These are phyloP conservation scores for Euclidium syriacum DNA, from an alignment of 345 rosid genomes.

Conservation along the genomic window DNA sequence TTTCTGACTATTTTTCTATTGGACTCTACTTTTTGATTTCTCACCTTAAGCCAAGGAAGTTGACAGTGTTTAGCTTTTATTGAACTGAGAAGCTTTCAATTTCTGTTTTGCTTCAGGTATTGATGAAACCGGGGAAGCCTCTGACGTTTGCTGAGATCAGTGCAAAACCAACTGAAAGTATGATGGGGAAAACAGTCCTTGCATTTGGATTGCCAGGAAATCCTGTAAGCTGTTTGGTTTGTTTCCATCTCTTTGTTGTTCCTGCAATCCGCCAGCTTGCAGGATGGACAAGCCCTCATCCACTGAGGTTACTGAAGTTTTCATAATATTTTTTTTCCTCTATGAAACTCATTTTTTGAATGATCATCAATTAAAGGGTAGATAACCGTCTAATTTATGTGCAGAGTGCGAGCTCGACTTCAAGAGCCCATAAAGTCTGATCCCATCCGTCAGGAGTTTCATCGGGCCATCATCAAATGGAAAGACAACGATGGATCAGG, in stretches of 20 bases:
- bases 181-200: constrained; percentile 45
- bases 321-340: neutral
- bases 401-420: constrained; percentile 72
- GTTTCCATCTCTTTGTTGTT: constrained; percentile 82
- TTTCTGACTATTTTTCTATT: neutral
- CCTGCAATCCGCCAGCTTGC: constrained; percentile 74
- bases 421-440: constrained; percentile 64
- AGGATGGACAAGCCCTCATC: constrained; percentile 81
- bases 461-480: constrained; percentile 73
- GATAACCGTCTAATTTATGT: neutral
- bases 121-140: constrained; percentile 96
- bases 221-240: constrained; percentile 92
- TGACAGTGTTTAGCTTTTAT: neutral
- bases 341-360: neutral
- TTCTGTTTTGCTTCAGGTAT: constrained; percentile 47
- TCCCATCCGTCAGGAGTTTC: constrained; percentile 59
- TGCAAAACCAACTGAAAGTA: constrained; percentile 33
- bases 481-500: constrained; percentile 83
- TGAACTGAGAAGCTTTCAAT: neutral
- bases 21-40: constrained; percentile 2
- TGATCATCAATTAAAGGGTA: neutral
- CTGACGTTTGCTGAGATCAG: constrained; percentile 78
- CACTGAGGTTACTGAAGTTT: constrained; percentile 53
- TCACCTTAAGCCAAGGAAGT: constrained; percentile 1
- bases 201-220: constrained; percentile 98